A percentile compares a stretch with the other conserved stretches of the same genome.
These are phyloP conservation scores for Pichia sp. DNA, from an alignment of 1,139 yeast genomes.

Conservation along the genomic window DNA sequence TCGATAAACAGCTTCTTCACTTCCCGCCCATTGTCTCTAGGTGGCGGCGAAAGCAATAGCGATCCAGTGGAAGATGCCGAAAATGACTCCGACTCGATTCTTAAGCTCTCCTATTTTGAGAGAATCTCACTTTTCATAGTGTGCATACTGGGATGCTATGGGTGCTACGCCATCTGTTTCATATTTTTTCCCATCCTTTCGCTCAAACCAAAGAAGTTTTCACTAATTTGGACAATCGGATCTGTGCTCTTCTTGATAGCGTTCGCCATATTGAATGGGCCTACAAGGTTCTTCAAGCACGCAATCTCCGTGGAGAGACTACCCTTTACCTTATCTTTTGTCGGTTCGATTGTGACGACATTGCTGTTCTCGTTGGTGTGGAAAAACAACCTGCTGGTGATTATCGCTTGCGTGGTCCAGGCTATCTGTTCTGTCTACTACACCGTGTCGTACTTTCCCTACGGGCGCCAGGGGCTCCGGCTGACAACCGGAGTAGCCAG, in stretches of 20 bases:
- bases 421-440: slow-evolving; percentile 51
- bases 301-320: slow-evolving; percentile 48
- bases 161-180: slow-evolving; percentile 53
- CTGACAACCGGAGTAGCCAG: slow-evolving; percentile 54
- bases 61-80: not conserved
- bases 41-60: not conserved
- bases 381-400: slow-evolving; percentile 45
- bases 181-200: slow-evolving; percentile 53
- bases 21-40: not conserved
- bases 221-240: slow-evolving; percentile 58
- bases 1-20: not conserved
- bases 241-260: slow-evolving; percentile 53
- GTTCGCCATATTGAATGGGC: slow-evolving; percentile 57
- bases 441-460: slow-evolving; percentile 59
- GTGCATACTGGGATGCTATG: slow-evolving; percentile 50
- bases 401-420: slow-evolving; percentile 50
- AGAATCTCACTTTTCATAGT: slow-evolving; percentile 53
- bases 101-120: slow-evolving; percentile 56
- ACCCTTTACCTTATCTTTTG: slow-evolving; percentile 46
- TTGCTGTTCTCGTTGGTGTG: slow-evolving; percentile 44
- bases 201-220: slow-evolving; percentile 55
- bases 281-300: slow-evolving; percentile 44
- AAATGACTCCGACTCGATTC: slow-evolving; percentile 15
- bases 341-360: slow-evolving; percentile 48
- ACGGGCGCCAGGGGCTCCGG: slow-evolving; percentile 53